Conservation (phyloP, 441 rosid species). For the Erodium texanum region DNA sequence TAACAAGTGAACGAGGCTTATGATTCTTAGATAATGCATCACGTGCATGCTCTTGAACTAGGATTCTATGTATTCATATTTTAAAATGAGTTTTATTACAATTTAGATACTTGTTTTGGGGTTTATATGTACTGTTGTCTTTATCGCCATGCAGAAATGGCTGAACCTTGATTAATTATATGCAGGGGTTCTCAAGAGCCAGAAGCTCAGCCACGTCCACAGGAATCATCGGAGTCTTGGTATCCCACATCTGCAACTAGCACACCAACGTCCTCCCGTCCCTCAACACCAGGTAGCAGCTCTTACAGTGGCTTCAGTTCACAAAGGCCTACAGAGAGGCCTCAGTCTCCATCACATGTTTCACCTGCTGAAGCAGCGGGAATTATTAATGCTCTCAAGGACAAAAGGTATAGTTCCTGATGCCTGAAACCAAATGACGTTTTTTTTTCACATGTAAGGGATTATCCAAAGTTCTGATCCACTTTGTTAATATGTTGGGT, state of each 20-base stretch:
- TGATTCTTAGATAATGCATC: background rate
- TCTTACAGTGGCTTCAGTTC: slow-evolving; percentile 29
- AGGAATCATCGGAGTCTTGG: slow-evolving; percentile 62
- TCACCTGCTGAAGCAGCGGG: slow-evolving; percentile 83
- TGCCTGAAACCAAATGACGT: background rate
- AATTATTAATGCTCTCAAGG: slow-evolving; percentile 54
- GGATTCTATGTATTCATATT: background rate
- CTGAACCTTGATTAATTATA: background rate
- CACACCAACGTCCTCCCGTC: slow-evolving; percentile 53
- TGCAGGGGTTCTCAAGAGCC: slow-evolving; percentile 70
- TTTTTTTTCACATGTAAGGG: background rate
- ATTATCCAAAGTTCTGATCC: background rate
- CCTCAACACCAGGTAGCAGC: slow-evolving; percentile 40
- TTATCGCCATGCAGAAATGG: background rate
- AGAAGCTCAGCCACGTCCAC: slow-evolving; percentile 52
- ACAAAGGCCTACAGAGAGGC: slow-evolving; percentile 30
- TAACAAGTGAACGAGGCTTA: background rate
- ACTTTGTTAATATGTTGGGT: background rate
- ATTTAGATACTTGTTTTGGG: background rate
- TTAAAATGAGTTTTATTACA: background rate
- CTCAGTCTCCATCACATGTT: slow-evolving; percentile 45
- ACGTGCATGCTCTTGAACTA: background rate
- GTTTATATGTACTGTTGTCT: background rate
- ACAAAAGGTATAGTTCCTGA: slow-evolving; percentile 46
- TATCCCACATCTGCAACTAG: slow-evolving; percentile 54